Percentiles rank a stretch among this genome's conserved stretches.
Evolutionary conservation across 495 filamentous ascomycete species (phyloP).

Genomic region (Aspergillus funiculosus): DNA sequence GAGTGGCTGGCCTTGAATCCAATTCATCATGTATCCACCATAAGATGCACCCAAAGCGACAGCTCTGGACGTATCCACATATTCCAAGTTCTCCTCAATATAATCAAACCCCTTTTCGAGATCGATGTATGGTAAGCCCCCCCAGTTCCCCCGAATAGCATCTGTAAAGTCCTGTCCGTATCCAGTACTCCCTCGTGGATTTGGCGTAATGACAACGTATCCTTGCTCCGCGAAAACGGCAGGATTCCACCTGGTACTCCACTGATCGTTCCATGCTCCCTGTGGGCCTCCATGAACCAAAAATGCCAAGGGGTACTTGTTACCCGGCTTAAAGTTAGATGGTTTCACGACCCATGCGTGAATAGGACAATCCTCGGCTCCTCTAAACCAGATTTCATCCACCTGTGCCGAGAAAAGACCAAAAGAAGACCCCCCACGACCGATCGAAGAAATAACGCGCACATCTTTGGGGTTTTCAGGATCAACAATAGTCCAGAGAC

Average conservation of each 20-base stretch:
- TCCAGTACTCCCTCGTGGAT: slow-evolving; percentile 80
- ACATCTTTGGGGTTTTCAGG: slow-evolving; percentile 38
- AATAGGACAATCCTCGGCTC: slow-evolving; percentile 55
- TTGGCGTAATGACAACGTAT: slow-evolving; percentile 81
- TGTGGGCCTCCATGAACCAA: slow-evolving; percentile 88
- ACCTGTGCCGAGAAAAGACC: slow-evolving; percentile 58
- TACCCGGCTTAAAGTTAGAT: slow-evolving; percentile 61
- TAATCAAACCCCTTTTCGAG: slow-evolving; percentile 75
- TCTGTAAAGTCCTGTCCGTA: slow-evolving; percentile 79
- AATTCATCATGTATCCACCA: slow-evolving; percentile 81
- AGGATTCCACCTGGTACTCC: slow-evolving; percentile 89
- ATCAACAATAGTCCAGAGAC: slow-evolving; percentile 56
- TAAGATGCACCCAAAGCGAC: slow-evolving; percentile 82
- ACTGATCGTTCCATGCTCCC: slow-evolving; percentile 74
- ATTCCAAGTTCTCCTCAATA: slow-evolving; percentile 62
- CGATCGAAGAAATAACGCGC: slow-evolving; percentile 56
- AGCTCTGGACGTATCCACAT: slow-evolving; percentile 69
- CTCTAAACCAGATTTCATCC: slow-evolving; percentile 66
- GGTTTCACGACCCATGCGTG: slow-evolving; percentile 81
- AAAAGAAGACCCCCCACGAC: slow-evolving; percentile 62
- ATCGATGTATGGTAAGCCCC: slow-evolving; percentile 72
- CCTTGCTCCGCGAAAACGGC: slow-evolving; percentile 89
- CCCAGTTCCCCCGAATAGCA: slow-evolving; percentile 72
- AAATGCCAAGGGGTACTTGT: slow-evolving; percentile 78
- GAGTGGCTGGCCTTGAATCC: slow-evolving; percentile 49